These are phyloP conservation scores for Collybia nuda DNA, from an alignment of 768 basidiomycete species.

Conservation along the genomic window DNA sequence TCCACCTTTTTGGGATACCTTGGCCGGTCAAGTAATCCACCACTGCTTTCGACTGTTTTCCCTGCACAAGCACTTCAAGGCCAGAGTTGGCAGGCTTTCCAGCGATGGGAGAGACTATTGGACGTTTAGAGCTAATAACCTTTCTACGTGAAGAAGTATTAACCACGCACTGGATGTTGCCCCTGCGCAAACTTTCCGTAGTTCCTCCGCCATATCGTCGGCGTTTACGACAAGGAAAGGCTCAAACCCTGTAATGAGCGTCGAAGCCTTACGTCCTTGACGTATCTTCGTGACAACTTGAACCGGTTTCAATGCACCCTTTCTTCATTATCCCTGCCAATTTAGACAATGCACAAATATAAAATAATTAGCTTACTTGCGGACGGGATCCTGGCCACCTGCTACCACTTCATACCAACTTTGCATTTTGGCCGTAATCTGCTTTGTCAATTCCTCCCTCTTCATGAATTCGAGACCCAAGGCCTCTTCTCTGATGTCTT, in stretches of 20 bases:
- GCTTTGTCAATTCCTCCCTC: slow-evolving; percentile 60
- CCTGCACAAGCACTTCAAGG: slow-evolving; percentile 81
- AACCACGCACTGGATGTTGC: slow-evolving; percentile 65
- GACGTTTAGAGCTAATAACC: neutral
- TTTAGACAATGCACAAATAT: no score
- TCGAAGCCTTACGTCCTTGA: slow-evolving; percentile 78
- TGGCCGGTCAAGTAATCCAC: slow-evolving; percentile 62
- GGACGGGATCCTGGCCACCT: slow-evolving; percentile 53
- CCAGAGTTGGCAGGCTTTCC: slow-evolving; percentile 53
- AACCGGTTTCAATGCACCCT: slow-evolving; percentile 74
- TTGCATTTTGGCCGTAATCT: slow-evolving; percentile 69
- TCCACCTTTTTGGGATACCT: slow-evolving; percentile 84
- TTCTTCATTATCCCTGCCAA: slow-evolving; percentile 43
- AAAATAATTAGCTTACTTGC: slow-evolving; percentile 46
- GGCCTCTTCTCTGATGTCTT: slow-evolving; percentile 18
- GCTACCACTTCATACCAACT: slow-evolving; percentile 65
- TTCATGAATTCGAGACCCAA: slow-evolving; percentile 53
- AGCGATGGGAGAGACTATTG: slow-evolving; percentile 57
- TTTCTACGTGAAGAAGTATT: neutral
- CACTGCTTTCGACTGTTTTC: slow-evolving; percentile 71
- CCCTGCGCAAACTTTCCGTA: slow-evolving; percentile 75
- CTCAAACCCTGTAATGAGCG: slow-evolving; percentile 79
- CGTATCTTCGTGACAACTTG: slow-evolving; percentile 67
- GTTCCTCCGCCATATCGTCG: slow-evolving; percentile 75
- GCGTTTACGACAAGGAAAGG: slow-evolving; percentile 64